Base-by-base conservation (phyloP, 192 early-diverging fungal species). In the Phycomyces nitens region DNA sequence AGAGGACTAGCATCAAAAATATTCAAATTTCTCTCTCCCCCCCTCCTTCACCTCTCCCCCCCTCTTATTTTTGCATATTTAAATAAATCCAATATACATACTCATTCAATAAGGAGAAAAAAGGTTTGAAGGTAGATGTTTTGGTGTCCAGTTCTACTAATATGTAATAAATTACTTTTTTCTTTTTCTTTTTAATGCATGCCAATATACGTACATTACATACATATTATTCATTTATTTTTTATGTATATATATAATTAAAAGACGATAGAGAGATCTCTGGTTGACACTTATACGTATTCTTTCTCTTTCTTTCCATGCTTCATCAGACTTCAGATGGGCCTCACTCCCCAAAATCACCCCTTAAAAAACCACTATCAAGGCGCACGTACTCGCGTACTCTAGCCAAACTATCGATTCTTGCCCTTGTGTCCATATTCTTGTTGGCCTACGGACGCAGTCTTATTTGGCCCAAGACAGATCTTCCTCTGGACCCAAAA, bases 41-140 rank as follows among this genome's bases (percentile, higher is more conserved):
- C 2, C 29, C 7, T 7, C 29, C 29, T 34, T 7, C 7, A 2
- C 29, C 29, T 34, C 29, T 34, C 29, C 29, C 29, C 38, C 38
- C 7, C 21, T 38, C 38, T 56, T 15, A 27, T 24, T 56, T 56
- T 56, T 3, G 20, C 27, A 14, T 20, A 24, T 5, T 14, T 3
- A 38, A 56, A 56, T 3, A 9, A 56, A 56, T 3, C 5, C 8
- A 56, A 56, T 21, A 56, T 21, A 38, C 20, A 18, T 39, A 56
- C 21, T 56, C 55, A 34, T 56, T 56, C 27, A 16, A 56, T 29
- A 38, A 40, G 26, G 34, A 39, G 15, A 34, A 56, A 56, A 22
- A 56, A 22, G 18, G 54, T 16, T 29, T 12, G 34, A 15, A n/a
- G n/a, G n/a, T n/a, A n/a, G n/a, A n/a, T n/a, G n/a, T n/a, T n/a